A percentile compares a stretch with the other conserved stretches of the same genome.
phyloP scores from a whole-genome alignment of 208 protist species.

The Trypanosoma vivax region DNA sequence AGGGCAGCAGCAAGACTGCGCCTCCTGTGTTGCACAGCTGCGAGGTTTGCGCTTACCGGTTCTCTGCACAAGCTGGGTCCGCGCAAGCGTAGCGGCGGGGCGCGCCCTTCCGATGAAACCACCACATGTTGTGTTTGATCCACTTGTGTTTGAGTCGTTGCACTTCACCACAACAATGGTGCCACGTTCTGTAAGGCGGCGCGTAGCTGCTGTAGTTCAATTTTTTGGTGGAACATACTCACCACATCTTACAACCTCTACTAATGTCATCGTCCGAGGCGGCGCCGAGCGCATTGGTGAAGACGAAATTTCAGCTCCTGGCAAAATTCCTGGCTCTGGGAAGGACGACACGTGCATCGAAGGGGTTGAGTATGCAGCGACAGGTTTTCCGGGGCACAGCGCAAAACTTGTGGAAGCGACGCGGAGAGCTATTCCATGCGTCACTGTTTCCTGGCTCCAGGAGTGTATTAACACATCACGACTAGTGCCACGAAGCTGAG shows the following conservation, averaged over 20 bases:
- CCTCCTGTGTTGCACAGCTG: conserved; percentile 2
- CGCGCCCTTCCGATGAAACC: conserved; percentile 7
- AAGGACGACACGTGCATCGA: too few relatives aligned
- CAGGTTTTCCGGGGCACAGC: too few relatives aligned
- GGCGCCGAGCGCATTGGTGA: not conserved
- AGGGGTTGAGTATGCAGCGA: too few relatives aligned
- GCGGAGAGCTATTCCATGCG: conserved; percentile 25
- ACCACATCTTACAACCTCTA: conserved; percentile 40
- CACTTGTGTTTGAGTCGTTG: conserved; percentile 35
- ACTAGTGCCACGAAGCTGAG: too few relatives aligned
- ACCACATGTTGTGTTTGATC: conserved; percentile 33
- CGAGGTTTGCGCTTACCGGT: conserved; percentile 39
- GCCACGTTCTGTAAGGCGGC: conserved; percentile 33
- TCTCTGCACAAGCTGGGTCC: conserved; percentile 48
- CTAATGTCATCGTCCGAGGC: conserved; percentile 45
- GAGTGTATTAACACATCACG: conserved; percentile 25
- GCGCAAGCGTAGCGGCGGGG: conserved; percentile 21
- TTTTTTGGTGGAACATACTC: conserved; percentile 68
- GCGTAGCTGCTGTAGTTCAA: conserved; percentile 55
- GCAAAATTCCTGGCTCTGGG: too few relatives aligned
- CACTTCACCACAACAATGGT: conserved; percentile 62
- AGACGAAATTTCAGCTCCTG: not conserved
- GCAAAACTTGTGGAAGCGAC: conserved; percentile 18
- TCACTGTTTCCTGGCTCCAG: conserved; percentile 60
- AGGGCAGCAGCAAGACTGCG: conserved; percentile 3